Conservation (phyloP, 768 basidiomycete genomes). For the Pleurotus tuoliensis region DNA sequence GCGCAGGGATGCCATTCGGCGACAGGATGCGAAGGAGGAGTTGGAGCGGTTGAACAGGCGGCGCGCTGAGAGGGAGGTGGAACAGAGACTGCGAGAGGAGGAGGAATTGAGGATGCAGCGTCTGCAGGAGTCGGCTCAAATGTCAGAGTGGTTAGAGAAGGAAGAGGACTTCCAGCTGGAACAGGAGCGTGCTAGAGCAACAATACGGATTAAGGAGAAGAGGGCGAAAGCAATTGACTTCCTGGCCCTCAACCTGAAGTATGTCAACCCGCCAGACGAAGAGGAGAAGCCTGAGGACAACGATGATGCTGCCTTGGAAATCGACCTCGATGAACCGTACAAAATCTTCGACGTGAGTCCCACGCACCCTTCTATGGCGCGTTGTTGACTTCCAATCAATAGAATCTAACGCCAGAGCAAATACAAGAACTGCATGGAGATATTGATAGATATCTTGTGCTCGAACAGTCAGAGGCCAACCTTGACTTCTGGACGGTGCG, state of each 20-base stretch:
- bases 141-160: conserved; percentile 97
- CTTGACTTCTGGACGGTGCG: conserved; percentile 97
- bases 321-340: conserved; percentile 98
- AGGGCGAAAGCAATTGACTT: conserved; percentile 99
- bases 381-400: conserved; percentile 11
- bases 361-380: not conserved
- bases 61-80: conserved; percentile 89
- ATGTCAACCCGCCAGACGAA: conserved; percentile 69
- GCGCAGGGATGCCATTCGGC: conserved; percentile 70
- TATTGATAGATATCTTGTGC: conserved; percentile 84
- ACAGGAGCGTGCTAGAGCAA: conserved; percentile 85
- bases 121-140: conserved; percentile 90
- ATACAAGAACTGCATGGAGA: conserved; percentile 92
- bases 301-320: conserved; percentile 90
- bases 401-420: conserved; percentile 86
- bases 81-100: conserved; percentile 84
- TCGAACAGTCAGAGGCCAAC: conserved; percentile 82
- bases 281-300: conserved; percentile 56
- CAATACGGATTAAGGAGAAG: conserved; percentile 93
- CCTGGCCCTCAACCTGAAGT: conserved; percentile 91
- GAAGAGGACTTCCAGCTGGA: conserved; percentile 97
- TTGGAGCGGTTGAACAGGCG: conserved; percentile 86
- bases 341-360: conserved; percentile 87
- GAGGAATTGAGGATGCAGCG: conserved; percentile 89
- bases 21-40: conserved; percentile 93